A percentile compares a stretch with the other conserved stretches of the same genome.
Conservation (phyloP, 2,329 filamentous ascomycete genomes). For the Penicillium sp. region DNA sequence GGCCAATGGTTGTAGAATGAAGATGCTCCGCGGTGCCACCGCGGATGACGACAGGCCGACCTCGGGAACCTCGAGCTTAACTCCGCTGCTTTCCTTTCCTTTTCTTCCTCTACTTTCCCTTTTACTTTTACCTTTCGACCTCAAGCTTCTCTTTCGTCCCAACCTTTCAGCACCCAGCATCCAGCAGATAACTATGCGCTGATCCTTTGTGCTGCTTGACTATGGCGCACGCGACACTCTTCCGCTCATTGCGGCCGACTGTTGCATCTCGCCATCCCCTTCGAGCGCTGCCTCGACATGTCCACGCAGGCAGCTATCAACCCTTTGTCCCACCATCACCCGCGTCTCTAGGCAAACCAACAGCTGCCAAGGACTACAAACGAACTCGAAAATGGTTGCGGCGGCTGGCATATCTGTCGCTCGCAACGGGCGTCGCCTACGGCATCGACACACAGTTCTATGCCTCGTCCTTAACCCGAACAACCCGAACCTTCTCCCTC, state of each 20-base stretch:
- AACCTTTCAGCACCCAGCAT: not conserved
- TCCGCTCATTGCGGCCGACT: conserved; percentile 23
- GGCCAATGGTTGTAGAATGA: not conserved
- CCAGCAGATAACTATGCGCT: conserved; percentile 24
- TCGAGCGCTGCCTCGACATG: conserved; percentile 22
- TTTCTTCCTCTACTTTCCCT: not conserved
- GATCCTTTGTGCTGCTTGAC: conserved; percentile 1
- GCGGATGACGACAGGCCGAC: conserved; percentile 23
- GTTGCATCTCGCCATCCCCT: conserved; percentile 12
- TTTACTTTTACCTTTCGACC: not conserved
- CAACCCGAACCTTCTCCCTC: conserved; percentile 76
- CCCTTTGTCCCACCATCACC: conserved; percentile 78
- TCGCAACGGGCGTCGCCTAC: conserved; percentile 66
- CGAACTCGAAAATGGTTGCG: conserved; percentile 76
- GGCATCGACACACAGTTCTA: conserved; percentile 74
- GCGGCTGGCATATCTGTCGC: conserved; percentile 67
- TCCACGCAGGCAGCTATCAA: conserved; percentile 57
- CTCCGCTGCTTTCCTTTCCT: not conserved
- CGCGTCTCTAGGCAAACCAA: conserved; percentile 73
- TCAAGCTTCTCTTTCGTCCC: not conserved
- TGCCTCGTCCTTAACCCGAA: conserved; percentile 77
- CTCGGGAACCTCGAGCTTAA: not conserved
- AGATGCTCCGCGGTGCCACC: conserved; percentile 11
- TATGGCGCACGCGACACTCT: conserved; percentile 26
- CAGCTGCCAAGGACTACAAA: conserved; percentile 71